phyloP scores from a whole-genome alignment of 495 filamentous ascomycete species.

The Gamarada debralockiae region DNA sequence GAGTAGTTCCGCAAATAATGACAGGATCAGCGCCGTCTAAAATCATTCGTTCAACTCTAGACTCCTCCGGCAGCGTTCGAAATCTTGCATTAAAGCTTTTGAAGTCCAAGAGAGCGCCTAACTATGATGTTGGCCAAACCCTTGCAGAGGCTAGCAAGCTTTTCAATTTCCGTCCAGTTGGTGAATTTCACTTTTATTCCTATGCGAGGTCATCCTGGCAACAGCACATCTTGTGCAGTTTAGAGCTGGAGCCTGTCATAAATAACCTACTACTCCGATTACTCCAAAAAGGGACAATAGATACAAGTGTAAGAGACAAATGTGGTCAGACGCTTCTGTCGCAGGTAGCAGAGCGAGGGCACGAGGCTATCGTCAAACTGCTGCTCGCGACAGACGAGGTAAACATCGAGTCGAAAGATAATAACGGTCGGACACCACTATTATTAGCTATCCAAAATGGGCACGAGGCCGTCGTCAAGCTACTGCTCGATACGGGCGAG shows the following conservation, averaged over 20 bases:
- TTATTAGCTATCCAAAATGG: no score
- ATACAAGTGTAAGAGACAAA: background rate
- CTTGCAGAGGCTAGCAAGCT: conserved; percentile 19
- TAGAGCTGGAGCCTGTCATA: conserved; percentile 1
- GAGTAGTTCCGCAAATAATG: conserved; percentile 21
- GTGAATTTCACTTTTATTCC: conserved; percentile 10
- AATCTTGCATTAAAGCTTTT: conserved; percentile 29
- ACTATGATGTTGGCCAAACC: conserved; percentile 28
- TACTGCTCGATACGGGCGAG: background rate
- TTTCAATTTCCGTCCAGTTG: conserved; percentile 6
- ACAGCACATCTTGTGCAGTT: conserved; percentile 7
- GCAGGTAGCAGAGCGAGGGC: conserved; percentile 16
- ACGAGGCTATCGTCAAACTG: no score
- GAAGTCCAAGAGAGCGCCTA: conserved; percentile 22
- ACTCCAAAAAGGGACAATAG: conserved; percentile 2
- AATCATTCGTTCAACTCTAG: conserved; percentile 28
- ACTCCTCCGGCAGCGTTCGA: conserved; percentile 21
- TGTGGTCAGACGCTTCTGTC: conserved; percentile 15
- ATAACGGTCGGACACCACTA: no score
- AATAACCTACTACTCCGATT: conserved; percentile 11
- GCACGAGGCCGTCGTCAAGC: no score
- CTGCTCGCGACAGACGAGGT: no score
- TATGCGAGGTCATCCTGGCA: conserved; percentile 13
- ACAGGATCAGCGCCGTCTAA: conserved; percentile 24
- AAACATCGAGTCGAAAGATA: no score